Percentiles rank a stretch among this genome's conserved stretches.
Evolutionary conservation across 2,329 filamentous ascomycete species (phyloP).

Genomic region (Aspergillus neoniger): DNA sequence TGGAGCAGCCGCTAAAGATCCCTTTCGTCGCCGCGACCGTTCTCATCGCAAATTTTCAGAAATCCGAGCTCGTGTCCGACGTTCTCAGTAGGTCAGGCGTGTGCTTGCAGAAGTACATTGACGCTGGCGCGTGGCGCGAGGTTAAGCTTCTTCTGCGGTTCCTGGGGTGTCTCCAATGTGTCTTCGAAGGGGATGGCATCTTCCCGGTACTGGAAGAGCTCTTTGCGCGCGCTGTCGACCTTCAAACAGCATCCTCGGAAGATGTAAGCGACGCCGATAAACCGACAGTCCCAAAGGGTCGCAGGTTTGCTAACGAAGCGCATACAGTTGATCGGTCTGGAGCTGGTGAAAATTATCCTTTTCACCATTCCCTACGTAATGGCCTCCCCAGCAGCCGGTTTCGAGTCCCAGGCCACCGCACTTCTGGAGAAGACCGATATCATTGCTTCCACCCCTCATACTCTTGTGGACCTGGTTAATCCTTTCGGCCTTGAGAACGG

Average conservation of each 20-base stretch:
- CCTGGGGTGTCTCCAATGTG: conserved; percentile 78
- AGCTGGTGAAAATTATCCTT: conserved; percentile 95
- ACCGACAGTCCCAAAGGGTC: neutral
- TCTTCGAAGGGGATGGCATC: conserved; percentile 80
- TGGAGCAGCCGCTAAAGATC: conserved; percentile 97
- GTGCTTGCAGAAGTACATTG: conserved; percentile 67
- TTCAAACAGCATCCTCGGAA: conserved; percentile 89
- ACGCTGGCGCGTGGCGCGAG: conserved; percentile 78
- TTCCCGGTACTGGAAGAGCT: conserved; percentile 84
- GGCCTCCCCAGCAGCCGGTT: conserved; percentile 68
- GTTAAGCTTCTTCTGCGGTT: conserved; percentile 91
- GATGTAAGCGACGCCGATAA: conserved; percentile 65
- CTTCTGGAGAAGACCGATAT: conserved; percentile 93
- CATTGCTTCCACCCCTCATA: conserved; percentile 84
- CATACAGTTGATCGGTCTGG: conserved; percentile 63
- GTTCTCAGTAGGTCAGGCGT: conserved; percentile 66
- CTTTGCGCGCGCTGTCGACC: conserved; percentile 86
- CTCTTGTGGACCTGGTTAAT: conserved; percentile 81
- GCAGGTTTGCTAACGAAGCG: conserved; percentile 18
- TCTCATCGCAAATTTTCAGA: conserved; percentile 74
- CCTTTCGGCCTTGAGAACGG: conserved; percentile 69
- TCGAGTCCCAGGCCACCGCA: conserved; percentile 71
- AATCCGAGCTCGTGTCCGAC: conserved; percentile 71
- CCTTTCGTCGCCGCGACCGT: conserved; percentile 87
- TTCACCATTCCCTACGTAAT: conserved; percentile 91